Conservation (phyloP, 1,139 yeast species). For the Saccharomycopsis hybrid region DNA sequence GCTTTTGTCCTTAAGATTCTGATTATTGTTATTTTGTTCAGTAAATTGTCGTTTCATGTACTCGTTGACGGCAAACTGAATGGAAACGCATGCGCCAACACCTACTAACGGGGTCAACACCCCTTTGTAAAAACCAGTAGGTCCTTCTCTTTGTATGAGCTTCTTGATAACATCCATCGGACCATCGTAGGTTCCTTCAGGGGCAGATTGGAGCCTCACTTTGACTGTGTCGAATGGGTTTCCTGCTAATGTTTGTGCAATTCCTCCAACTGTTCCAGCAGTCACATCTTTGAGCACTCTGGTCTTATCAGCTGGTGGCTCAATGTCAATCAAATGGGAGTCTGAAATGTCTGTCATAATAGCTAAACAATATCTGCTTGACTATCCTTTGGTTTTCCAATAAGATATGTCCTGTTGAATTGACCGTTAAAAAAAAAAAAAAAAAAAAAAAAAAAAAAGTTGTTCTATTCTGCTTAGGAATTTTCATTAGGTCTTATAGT, state of each 20-base stretch:
- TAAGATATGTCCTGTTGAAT: too few species aligned
- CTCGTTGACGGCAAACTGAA: conserved; percentile 86
- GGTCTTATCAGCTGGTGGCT: conserved; percentile 23
- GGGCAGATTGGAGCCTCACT: conserved; percentile 82
- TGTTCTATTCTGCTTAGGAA: neutral
- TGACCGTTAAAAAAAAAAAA: neutral
- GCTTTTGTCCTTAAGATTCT: conserved; percentile 30
- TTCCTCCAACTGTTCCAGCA: conserved; percentile 92
- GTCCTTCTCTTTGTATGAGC: conserved; percentile 69
- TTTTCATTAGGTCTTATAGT: too few species aligned
- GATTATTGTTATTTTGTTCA: conserved; percentile 33
- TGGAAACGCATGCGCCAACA: conserved; percentile 89
- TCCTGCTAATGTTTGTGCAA: conserved; percentile 91
- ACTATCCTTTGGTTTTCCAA: neutral
- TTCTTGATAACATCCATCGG: conserved; percentile 72
- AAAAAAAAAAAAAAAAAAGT: too few species aligned
- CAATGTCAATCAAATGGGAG: conserved; percentile 19
- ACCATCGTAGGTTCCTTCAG: conserved; percentile 67
- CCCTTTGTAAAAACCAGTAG: conserved; percentile 80
- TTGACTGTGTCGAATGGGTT: conserved; percentile 95
- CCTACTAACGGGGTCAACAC: conserved; percentile 83
- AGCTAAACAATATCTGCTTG: neutral
- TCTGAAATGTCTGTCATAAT: conserved; percentile 15
- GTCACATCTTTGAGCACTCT: conserved; percentile 75
- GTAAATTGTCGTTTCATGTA: conserved; percentile 76